These are phyloP conservation scores for Ustilago vetiveriae DNA, from an alignment of 1,284 basidiomycete genomes.

Conservation along the genomic window DNA sequence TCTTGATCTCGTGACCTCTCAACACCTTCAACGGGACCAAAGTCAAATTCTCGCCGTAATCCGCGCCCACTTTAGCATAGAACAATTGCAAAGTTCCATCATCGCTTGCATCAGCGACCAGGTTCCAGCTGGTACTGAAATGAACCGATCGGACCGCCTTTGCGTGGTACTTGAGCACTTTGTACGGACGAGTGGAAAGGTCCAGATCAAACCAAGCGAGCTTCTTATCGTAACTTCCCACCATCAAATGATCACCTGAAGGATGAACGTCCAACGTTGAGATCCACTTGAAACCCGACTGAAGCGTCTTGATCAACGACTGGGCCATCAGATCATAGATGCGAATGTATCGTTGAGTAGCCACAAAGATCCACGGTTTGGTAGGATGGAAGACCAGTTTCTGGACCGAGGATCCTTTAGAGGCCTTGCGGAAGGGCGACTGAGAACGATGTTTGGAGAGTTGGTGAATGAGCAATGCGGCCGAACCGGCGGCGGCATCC, in stretches of 20 bases:
- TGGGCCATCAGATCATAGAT: conserved; percentile 95
- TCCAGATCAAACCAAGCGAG: conserved; percentile 99
- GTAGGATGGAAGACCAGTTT: conserved; percentile 91
- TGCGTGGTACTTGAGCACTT: conserved; percentile 93
- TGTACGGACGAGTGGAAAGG: conserved; percentile 93
- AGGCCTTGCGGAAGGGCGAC: conserved; percentile 89
- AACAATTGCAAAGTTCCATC: conserved; percentile 97
- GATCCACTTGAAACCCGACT: conserved; percentile 95
- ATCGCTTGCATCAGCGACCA: conserved; percentile 94
- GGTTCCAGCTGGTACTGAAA: conserved; percentile 83
- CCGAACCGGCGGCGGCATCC: conserved; percentile 73
- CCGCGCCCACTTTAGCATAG: conserved; percentile 85
- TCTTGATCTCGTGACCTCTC: conserved; percentile 82
- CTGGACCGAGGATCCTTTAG: conserved; percentile 86
- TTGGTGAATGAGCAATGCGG: conserved; percentile 92
- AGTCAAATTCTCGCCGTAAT: conserved; percentile 88
- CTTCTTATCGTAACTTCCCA: conserved; percentile 96
- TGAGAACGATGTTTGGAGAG: conserved; percentile 91
- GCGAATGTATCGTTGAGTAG: conserved; percentile 96
- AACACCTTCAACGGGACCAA: conserved; percentile 98
- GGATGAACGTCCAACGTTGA: conserved; percentile 96
- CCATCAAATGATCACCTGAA: conserved; percentile 83
- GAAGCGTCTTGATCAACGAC: conserved; percentile 88
- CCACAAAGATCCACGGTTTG: conserved; percentile 96
- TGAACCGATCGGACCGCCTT: conserved; percentile 88